Evolutionary conservation across 2,329 filamentous ascomycete genomes (phyloP), one percentile per base, ranked within the genome.

Genomic region (Aspergillus sp.): DNA sequence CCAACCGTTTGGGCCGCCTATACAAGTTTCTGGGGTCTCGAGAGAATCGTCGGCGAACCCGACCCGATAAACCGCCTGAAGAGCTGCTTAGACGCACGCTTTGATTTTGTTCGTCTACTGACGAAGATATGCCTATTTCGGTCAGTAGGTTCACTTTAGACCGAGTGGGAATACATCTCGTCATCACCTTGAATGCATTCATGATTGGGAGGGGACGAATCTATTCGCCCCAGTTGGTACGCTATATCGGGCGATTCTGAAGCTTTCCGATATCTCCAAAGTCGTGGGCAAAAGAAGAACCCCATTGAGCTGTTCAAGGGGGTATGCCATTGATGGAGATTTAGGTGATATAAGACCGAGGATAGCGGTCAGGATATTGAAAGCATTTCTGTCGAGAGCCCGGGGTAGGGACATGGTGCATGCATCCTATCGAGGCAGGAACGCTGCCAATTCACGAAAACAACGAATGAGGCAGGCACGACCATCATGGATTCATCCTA

Each of bases 1-100:
- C 56, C n/a, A 50, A 17, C 43, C 27, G 54, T 23, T 49, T 62
- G 9, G 60, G 57, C 37, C 47, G 50, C 17, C 56, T 62, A 15
- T 56, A 60, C 7, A 57, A 61, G 7, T 62, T 37, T 57, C 62
- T 66, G 35, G 64, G 64, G 46, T 75, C 71, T 56, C 67, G 62
- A 14, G 74, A 74, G 47, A 76, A 67, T 14, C 69, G 67, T 44
- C 62, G 68, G 15, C 73, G 73, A 17, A 76, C 55, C 51, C 56
- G 67, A 50, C 63, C 61, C 4, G 72, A 70, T 11, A 75, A 53
- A 37, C 64, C 66, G 37, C 59, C 62, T 1, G 65, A 61, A 43
- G 64, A 63, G 27, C 58, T 55, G 23, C 60, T 64, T 27, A 57
- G 52, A 8, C 41, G 43, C 5, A 52, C 45, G 35, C 43, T 49